Percentiles rank a stretch among this genome's conserved stretches.
Conservation (phyloP, 2,329 filamentous ascomycete species). For the Penicillium hesseltinei region DNA sequence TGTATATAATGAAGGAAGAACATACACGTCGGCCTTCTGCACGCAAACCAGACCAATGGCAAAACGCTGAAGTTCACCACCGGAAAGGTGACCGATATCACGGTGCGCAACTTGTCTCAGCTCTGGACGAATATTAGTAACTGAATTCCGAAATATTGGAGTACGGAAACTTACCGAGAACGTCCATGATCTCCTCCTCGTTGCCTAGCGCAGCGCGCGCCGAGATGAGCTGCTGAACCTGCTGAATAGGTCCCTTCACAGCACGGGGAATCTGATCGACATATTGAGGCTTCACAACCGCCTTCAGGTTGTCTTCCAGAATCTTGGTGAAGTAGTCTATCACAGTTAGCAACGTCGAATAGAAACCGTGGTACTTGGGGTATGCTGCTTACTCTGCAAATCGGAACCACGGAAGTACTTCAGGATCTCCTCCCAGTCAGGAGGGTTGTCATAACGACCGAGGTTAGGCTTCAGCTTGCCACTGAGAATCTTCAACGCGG, state of each 20-base stretch:
- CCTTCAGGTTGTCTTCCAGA: conserved; percentile 93
- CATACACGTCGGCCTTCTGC: conserved; percentile 85
- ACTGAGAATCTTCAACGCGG: conserved; percentile 97
- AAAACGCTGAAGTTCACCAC: conserved; percentile 97
- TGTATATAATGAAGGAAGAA: conserved; percentile 5
- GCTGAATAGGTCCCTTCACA: conserved; percentile 76
- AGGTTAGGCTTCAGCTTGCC: conserved; percentile 98
- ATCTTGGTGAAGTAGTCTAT: conserved; percentile 98
- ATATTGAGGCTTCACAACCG: conserved; percentile 98
- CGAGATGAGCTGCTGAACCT: conserved; percentile 75
- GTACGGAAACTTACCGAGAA: conserved; percentile 57
- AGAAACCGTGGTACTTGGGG: background rate
- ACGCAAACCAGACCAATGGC: conserved; percentile 95
- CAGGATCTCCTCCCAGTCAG: conserved; percentile 98
- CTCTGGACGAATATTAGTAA: conserved; percentile 52
- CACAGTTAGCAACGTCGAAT: conserved; percentile 11
- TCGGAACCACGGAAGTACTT: conserved; percentile 98
- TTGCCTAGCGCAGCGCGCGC: conserved; percentile 75
- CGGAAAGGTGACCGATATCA: conserved; percentile 85
- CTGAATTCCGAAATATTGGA: background rate
- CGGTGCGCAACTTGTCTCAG: conserved; percentile 86
- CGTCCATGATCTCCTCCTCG: conserved; percentile 75
- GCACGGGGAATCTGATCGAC: conserved; percentile 97
- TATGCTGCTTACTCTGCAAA: conserved; percentile 71
- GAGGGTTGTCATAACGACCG: conserved; percentile 91